Conservation (phyloP, 768 basidiomycete genomes). For the Rhizopogon sp. region DNA sequence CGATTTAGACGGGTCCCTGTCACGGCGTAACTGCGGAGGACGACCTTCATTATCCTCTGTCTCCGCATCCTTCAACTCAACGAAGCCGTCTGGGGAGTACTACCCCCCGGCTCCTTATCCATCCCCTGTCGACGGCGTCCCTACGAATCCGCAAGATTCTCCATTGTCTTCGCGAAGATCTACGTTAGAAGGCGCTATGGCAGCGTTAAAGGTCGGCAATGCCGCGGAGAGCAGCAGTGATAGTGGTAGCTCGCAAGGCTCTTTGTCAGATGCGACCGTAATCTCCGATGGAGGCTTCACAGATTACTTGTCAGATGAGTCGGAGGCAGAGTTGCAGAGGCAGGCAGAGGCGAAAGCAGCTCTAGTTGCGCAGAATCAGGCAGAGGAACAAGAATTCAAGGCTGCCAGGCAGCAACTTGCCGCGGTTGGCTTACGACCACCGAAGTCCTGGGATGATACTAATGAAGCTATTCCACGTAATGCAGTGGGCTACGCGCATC, state of each 20-base stretch:
- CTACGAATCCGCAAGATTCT: constrained; percentile 23
- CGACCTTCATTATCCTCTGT: constrained; percentile 43
- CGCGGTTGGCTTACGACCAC: constrained; percentile 68
- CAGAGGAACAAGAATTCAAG: constrained; percentile 78
- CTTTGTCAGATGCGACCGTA: constrained; percentile 68
- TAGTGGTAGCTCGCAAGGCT: constrained; percentile 42
- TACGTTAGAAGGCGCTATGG: constrained; percentile 34
- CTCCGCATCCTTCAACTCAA: constrained; percentile 26
- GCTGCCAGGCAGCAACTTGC: constrained; percentile 76
- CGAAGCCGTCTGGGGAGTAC: constrained; percentile 17
- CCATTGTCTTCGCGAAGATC: constrained; percentile 24
- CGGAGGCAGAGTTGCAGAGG: constrained; percentile 82
- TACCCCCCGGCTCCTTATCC: constrained; percentile 14
- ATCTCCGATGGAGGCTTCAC: constrained; percentile 87
- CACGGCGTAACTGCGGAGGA: constrained; percentile 42
- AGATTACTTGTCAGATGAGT: constrained; percentile 88
- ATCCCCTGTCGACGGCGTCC: constrained; percentile 17
- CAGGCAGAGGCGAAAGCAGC: constrained; percentile 81
- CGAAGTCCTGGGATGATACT: constrained; percentile 68
- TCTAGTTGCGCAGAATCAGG: constrained; percentile 70
- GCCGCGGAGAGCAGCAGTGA: constrained; percentile 63
- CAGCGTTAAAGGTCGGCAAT: constrained; percentile 30
- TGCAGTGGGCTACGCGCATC: constrained; percentile 18
- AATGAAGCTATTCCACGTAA: constrained; percentile 29
- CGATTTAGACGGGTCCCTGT: constrained; percentile 47